A percentile compares a stretch with the other conserved stretches of the same genome.
These are phyloP conservation scores for Onygenales sp. DNA, from an alignment of 2,329 filamentous ascomycete species.

Conservation along the genomic window DNA sequence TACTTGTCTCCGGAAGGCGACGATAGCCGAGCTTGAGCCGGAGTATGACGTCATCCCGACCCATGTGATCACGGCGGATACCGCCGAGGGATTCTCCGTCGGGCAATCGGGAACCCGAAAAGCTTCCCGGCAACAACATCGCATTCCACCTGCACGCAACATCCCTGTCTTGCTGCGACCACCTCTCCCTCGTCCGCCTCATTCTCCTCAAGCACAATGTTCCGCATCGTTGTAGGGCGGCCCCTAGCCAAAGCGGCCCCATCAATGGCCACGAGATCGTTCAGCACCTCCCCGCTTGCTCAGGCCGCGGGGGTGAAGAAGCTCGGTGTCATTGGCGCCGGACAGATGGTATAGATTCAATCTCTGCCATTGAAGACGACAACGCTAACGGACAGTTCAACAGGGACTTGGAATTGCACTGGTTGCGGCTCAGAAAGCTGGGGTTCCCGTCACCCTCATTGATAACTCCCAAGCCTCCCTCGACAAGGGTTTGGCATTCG, in stretches of 20 bases:
- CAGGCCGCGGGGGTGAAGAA: constrained; percentile 65
- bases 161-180: not conserved
- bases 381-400: not conserved
- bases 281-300: constrained; percentile 58
- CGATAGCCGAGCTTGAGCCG: not conserved
- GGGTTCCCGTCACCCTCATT: constrained; percentile 74
- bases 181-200: not conserved
- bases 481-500: constrained; percentile 83
- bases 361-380: not conserved
- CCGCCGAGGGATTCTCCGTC: not conserved
- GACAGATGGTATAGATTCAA: constrained; percentile 69
- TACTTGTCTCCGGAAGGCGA: not conserved
- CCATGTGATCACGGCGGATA: not conserved
- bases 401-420: constrained; percentile 93
- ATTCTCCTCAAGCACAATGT: constrained; percentile 16
- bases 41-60: not conserved
- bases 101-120: not conserved
- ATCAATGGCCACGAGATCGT: constrained; percentile 41
- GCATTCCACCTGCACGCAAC: not conserved
- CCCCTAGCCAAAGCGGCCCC: constrained; percentile 22
- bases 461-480: constrained; percentile 77
- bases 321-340: constrained; percentile 85
- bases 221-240: constrained; percentile 25
- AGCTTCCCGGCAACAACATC: not conserved
- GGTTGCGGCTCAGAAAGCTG: constrained; percentile 76